Evolutionary conservation across 2,329 filamentous ascomycete species (phyloP), one percentile per base, ranked within the genome.

Genomic region (Fusarium tricinctum): DNA sequence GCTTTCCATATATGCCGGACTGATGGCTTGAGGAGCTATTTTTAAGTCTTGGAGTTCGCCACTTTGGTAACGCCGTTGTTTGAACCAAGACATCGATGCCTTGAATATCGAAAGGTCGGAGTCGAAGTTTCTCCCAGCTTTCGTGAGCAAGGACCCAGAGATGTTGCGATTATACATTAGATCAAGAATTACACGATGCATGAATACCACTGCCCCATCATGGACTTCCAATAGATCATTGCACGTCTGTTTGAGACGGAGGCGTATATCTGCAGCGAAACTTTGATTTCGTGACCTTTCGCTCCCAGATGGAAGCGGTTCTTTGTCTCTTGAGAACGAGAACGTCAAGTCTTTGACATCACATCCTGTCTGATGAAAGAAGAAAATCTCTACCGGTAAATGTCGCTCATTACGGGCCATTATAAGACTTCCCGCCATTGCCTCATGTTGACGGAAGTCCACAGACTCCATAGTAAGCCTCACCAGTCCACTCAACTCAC

Each of bases 401-500:
- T 44, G 26, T 5, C 20, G 5, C n/a, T 14, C 57, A 26, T 55
- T 20, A 2, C 63, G 39, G 4, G 59, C 50, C 17, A 65, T 40
- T 44, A 32, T 38, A 2, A 70, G n/a, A 5, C 23, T 45, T 10
- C 42, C 19, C 1, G 61, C 62, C 54, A 57, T 57, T 8, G 47
- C 53, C 9, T 43, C 30, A 26, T 60, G 30, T 14, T 61, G 62
- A 4, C 48, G 20, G 12, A 38, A 15, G 1, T 66, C 69, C 4
- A 66, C 51, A 0, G 19, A 50, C 3, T 22, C 12, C 4, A 68
- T 26, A 20, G 68, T 66, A 10, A 59, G 46, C 3, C 53, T 62
- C 22, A 59, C 62, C 12, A 70, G 62, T 1, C 26, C 6, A 14
- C 52, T 40, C 4, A 74, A n/a, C 3, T 35, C 32, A 10, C 70